Evolutionary conservation across 495 filamentous ascomycete species (phyloP), one percentile per base, ranked within the genome.

Genomic region (Penicillium desertorum): DNA sequence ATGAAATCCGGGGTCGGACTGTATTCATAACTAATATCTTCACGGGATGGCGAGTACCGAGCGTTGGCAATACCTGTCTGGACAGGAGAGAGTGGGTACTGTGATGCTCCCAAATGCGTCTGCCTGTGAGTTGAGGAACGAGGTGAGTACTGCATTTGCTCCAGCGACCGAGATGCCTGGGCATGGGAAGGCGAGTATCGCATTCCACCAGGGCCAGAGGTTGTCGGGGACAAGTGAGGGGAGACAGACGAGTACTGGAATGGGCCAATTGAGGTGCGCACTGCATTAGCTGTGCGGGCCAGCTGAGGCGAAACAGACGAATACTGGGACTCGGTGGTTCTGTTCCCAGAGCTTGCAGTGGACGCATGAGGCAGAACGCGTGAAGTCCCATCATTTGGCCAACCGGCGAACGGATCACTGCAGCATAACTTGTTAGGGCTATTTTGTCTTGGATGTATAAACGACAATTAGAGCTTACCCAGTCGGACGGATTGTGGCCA

Each of bases 381-480:
- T 7, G 20, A 2, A n/a, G 23, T 2, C 10, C 45, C 16, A 29
- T 25, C n/a, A 29, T 19, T 4, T 39, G 2, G 25, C 39, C 39
- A 54, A 45, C 42, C 42, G 30, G 27, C 19, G 5, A 46, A 45
- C 5, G 51, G 42, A 5, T 45, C 52, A 27, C 52, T 54, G 7
- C 5, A 39, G 8, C n/a, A 4, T 9, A 5, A 45, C 0, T 2
- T 6, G 7, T 46, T 36, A 45, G 14, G 36, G 36, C 36, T 39
- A 6, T n/a, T 23, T 45, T 20, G 1, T 20, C 6, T 6, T 30
- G 0, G 5, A 43, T 29, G 3, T 5, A 22, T 43, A 32, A 32
- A 20, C 14, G 6, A 49, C 6, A 20, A 22, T 29, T 29, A 7
- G 9, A 10, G 8, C 37, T 30, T 53, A 53, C 51, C 20, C 8